These are phyloP conservation scores for Alternaria atra DNA, from an alignment of 2,329 filamentous ascomycete genomes.

Conservation along the genomic window DNA sequence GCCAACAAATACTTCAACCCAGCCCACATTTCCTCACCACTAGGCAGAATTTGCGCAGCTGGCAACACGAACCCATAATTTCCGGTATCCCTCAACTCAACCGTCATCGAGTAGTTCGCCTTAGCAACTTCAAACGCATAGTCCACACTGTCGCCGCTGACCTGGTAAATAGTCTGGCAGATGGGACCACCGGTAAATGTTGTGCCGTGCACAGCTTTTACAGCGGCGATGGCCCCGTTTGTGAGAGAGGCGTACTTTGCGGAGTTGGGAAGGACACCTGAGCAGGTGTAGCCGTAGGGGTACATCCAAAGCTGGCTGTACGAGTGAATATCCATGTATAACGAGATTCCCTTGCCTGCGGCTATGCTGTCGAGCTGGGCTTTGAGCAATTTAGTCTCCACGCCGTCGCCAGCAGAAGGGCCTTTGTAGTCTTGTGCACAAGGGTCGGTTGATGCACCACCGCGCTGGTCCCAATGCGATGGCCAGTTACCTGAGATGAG, in stretches of 20 bases:
- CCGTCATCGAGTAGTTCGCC: slow-evolving; percentile 58
- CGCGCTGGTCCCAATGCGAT: slow-evolving; percentile 43
- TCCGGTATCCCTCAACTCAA: slow-evolving; percentile 62
- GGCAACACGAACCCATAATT: slow-evolving; percentile 61
- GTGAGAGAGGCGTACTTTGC: slow-evolving; percentile 61
- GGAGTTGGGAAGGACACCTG: slow-evolving; percentile 57
- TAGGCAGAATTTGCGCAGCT: slow-evolving; percentile 58
- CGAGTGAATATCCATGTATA: slow-evolving; percentile 72
- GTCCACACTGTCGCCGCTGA: slow-evolving; percentile 58
- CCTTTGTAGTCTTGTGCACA: slow-evolving; percentile 52
- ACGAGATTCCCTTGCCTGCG: slow-evolving; percentile 61
- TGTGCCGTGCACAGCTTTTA: slow-evolving; percentile 64
- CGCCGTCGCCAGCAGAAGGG: slow-evolving; percentile 43
- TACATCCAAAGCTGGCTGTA: slow-evolving; percentile 62
- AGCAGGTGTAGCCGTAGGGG: slow-evolving; percentile 69
- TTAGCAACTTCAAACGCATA: slow-evolving; percentile 55
- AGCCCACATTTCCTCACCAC: slow-evolving; percentile 58
- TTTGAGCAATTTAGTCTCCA: slow-evolving; percentile 55
- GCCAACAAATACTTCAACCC: slow-evolving; percentile 42
- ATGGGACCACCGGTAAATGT: slow-evolving; percentile 57
- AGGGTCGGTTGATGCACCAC: slow-evolving; percentile 47
- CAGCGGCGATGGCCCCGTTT: slow-evolving; percentile 60
- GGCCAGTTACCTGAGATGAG: slow-evolving; percentile 46
- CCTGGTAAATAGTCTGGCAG: slow-evolving; percentile 69
- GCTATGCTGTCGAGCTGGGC: slow-evolving; percentile 58